Evolutionary conservation across 2,329 filamentous ascomycete genomes (phyloP).

Genomic region (Botrytis byssoidea): DNA sequence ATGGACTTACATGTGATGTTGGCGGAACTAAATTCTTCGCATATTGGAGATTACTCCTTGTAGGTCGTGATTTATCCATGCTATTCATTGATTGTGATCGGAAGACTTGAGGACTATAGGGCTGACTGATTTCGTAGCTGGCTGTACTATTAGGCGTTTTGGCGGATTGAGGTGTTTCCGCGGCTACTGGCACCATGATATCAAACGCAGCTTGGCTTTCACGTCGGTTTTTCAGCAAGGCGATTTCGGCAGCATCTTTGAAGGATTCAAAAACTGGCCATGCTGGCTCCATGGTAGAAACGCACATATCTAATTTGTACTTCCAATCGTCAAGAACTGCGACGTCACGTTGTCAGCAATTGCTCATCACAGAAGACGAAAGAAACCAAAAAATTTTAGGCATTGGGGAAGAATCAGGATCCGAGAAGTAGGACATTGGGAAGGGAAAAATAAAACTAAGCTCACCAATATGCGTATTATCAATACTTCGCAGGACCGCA

Average conservation of each 20-base stretch:
- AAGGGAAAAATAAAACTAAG: background rate
- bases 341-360: background rate
- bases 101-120: slow-evolving; percentile 30
- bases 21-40: slow-evolving; percentile 21
- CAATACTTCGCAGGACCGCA: slow-evolving; percentile 35
- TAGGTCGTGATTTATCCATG: slow-evolving; percentile 13
- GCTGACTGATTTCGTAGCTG: slow-evolving; percentile 28
- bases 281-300: slow-evolving; percentile 34
- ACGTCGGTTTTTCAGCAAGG: slow-evolving; percentile 24
- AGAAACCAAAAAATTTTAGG: background rate
- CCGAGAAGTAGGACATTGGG: too few species aligned
- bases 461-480: slow-evolving; percentile 32
- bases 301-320: slow-evolving; percentile 33
- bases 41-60: slow-evolving; percentile 18
- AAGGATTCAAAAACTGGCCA: slow-evolving; percentile 36
- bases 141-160: slow-evolving; percentile 32
- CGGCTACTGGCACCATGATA: slow-evolving; percentile 26
- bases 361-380: background rate
- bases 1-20: slow-evolving; percentile 2
- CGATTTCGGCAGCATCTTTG: slow-evolving; percentile 27
- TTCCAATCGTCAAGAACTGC: slow-evolving; percentile 36
- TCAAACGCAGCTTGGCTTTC: slow-evolving; percentile 36
- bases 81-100: slow-evolving; percentile 23
- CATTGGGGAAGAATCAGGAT: background rate
- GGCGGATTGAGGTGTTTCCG: slow-evolving; percentile 30